Evolutionary conservation across 192 early-diverging fungal species (phyloP), one percentile per base, ranked within the genome.

Genomic region (Hyaloraphidium curvatum): DNA sequence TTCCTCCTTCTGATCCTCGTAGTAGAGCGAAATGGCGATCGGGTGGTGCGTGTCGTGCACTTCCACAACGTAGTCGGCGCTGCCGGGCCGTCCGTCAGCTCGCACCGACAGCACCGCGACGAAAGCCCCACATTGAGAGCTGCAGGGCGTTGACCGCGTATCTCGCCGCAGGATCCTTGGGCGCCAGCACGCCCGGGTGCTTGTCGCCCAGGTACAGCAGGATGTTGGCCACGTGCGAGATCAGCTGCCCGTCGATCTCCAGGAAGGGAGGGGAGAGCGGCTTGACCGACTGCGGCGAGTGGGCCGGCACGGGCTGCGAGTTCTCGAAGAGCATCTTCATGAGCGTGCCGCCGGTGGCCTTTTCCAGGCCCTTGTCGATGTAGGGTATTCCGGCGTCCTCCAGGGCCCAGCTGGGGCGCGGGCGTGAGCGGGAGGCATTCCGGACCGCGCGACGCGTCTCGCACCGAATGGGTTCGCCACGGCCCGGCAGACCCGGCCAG

Each of bases 31-130:
- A 25, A 25, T 19, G 25, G 43, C 43, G 19, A 48, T 48, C 14
- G 43, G 43, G 43, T 48, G 43, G 43, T 48, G 43, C 14, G 43
- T 48, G 43, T 48, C 43, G 43, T 48, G 43, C 14, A 19, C 43
- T 48, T 14, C 17, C 7, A 25, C 4, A 5, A 25, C 14, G 43
- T 14, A 11, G 43, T 11, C 25, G 5, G 4, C 43, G 19, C 14
- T 21, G 43, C 17, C 17, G 23, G 43, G 25, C 17, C 5, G 9
- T 9, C 5, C 43, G 25, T 48, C 19, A 5, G 43, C 19, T 22
- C 7, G 43, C 14, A 25, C 14, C 14, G 7, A 48, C 14, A 19
- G 19, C 43, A 37, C 17, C 35, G 11, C 35, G 11, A 48, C 43
- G 17, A 48, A 48, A 48, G 23, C 25, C 43, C 7, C 17, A 22